Percentiles rank a stretch among this genome's conserved stretches.
Conservation (phyloP, 2,329 filamentous ascomycete species). For the Apiospora marii region DNA sequence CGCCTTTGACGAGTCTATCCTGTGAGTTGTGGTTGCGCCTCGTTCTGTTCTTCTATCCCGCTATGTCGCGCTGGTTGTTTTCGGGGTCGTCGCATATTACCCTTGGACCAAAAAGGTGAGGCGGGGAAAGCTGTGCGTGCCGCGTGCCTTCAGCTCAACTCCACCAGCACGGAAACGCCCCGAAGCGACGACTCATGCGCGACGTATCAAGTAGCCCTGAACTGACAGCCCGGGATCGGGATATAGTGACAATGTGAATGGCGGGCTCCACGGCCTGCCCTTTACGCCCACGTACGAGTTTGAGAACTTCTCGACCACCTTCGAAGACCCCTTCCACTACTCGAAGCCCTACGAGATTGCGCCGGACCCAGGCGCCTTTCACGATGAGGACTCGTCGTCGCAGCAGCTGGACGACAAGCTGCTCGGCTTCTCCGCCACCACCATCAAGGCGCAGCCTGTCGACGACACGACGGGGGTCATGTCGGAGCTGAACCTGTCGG, state of each 20-base stretch:
- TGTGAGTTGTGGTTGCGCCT: conserved; percentile 51
- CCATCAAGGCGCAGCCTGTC: conserved; percentile 66
- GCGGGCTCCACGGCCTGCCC: conserved; percentile 52
- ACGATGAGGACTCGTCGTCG: conserved; percentile 56
- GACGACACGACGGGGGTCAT: conserved; percentile 69
- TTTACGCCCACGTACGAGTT: conserved; percentile 69
- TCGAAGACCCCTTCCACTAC: conserved; percentile 72
- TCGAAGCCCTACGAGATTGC: conserved; percentile 57
- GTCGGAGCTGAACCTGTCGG: conserved; percentile 71
- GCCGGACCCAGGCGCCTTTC: conserved; percentile 50
- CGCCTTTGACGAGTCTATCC: conserved; percentile 62
- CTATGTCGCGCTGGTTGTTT: neutral
- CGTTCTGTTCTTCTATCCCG: neutral
- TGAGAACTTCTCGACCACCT: conserved; percentile 66
- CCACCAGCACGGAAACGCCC: conserved; percentile 17
- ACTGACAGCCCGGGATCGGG: neutral
- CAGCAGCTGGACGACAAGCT: conserved; percentile 73
- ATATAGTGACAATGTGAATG: conserved; percentile 52
- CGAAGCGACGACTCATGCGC: conserved; percentile 11
- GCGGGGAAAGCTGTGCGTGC: conserved; percentile 11
- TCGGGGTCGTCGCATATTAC: neutral
- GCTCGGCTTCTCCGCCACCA: conserved; percentile 74
- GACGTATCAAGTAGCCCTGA: conserved; percentile 18
- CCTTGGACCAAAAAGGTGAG: neutral
- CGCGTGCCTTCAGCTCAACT: conserved; percentile 13